phyloP scores from a whole-genome alignment of 306 rosid genomes.

The Mucuna pruriens region DNA sequence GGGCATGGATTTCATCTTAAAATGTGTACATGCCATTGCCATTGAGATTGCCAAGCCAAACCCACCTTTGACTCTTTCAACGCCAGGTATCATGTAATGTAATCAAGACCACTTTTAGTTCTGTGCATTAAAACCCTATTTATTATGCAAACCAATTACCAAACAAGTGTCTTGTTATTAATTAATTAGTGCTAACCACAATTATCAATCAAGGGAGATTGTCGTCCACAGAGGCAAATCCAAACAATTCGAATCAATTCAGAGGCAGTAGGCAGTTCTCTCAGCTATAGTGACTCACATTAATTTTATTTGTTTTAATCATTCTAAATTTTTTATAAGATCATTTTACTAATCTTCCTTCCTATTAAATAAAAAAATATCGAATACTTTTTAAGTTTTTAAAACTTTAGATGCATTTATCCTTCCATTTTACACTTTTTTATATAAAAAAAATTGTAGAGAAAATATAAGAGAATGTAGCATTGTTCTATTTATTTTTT shows the following conservation, averaged over 20 bases:
- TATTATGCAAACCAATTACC: neutral
- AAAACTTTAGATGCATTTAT: too few relatives aligned
- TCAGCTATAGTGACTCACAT: neutral
- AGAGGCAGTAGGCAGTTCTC: neutral
- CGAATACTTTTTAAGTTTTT: too few relatives aligned
- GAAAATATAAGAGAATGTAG: neutral
- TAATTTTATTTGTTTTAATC: neutral
- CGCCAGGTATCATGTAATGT: neutral
- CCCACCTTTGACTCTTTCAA: neutral
- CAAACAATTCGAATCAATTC: neutral
- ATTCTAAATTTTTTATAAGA: neutral
- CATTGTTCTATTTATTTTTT: too few relatives aligned
- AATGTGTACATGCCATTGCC: neutral
- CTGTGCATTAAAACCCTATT: neutral
- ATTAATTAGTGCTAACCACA: neutral
- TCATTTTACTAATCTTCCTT: neutral
- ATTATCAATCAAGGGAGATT: neutral
- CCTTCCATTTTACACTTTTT: too few relatives aligned
- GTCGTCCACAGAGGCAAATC: neutral
- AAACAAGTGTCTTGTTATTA: neutral
- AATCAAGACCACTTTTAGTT: neutral
- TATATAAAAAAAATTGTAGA: too few relatives aligned
- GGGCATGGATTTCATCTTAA: neutral
- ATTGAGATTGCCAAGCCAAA: neutral
- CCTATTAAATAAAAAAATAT: neutral